phyloP scores from a whole-genome alignment of 1,139 yeast genomes.

The Suhomyces maxii region DNA sequence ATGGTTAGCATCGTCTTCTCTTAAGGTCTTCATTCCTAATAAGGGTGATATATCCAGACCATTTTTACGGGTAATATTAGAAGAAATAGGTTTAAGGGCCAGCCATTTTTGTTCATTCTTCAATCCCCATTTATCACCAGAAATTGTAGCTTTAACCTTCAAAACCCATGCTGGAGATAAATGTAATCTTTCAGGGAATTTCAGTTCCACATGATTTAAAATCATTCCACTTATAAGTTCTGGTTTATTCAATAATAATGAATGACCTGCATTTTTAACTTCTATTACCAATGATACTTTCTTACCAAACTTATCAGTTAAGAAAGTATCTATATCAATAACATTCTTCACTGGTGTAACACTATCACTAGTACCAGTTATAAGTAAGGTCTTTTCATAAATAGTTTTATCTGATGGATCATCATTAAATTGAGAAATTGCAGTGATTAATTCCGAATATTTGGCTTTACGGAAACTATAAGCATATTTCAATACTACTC shows the following conservation, averaged over 20 bases:
- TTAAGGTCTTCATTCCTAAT: constrained; percentile 72
- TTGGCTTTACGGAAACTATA: constrained; percentile 48
- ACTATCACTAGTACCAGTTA: constrained; percentile 59
- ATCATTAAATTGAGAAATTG: constrained; percentile 38
- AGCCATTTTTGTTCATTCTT: constrained; percentile 77
- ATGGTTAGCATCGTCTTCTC: constrained; percentile 63
- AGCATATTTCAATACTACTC: constrained; percentile 53
- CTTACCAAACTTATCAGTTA: constrained; percentile 26
- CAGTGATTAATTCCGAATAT: constrained; percentile 43
- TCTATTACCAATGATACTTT: constrained; percentile 36
- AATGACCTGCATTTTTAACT: constrained; percentile 64
- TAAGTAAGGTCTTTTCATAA: constrained; percentile 47
- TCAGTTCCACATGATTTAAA: constrained; percentile 55
- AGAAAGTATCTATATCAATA: constrained; percentile 23
- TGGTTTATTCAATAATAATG: constrained; percentile 63
- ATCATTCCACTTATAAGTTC: constrained; percentile 64
- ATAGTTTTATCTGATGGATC: constrained; percentile 30
- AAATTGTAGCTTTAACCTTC: constrained; percentile 56
- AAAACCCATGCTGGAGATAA: constrained; percentile 67
- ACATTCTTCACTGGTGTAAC: constrained; percentile 51
- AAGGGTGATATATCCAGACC: constrained; percentile 47
- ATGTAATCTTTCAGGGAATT: constrained; percentile 48
- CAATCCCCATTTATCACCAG: constrained; percentile 76
- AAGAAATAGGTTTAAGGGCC: constrained; percentile 51
- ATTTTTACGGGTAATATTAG: constrained; percentile 35